Conservation (phyloP, 495 filamentous ascomycete genomes). For the Aspergillus diversus region DNA sequence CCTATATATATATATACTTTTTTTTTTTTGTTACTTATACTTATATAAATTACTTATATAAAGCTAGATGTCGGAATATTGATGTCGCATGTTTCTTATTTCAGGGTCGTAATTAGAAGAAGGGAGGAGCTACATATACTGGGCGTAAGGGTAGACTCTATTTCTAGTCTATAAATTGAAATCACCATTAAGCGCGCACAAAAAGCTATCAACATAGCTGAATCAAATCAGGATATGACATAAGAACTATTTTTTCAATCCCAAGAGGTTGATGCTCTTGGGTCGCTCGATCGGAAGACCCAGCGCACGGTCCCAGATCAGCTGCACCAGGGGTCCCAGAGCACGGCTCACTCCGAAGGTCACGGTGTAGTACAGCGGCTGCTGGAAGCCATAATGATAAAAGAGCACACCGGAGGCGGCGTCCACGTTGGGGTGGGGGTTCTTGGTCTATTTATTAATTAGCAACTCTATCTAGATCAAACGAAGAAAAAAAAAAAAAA, state of each 20-base stretch:
- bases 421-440: slow-evolving; percentile 97
- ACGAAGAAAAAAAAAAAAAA: too few relatives aligned
- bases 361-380: slow-evolving; percentile 96
- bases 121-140: too few relatives aligned
- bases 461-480: neutral
- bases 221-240: neutral
- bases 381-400: slow-evolving; percentile 94
- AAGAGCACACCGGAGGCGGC: slow-evolving; percentile 90
- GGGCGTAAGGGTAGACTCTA: too few relatives aligned
- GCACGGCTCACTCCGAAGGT: slow-evolving; percentile 95
- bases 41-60: too few relatives aligned
- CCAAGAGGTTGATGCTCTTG: slow-evolving; percentile 92
- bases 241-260: slow-evolving; percentile 59
- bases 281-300: slow-evolving; percentile 97
- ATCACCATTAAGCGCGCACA: neutral
- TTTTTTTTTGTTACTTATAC: slow-evolving; percentile 2
- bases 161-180: neutral
- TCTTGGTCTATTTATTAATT: slow-evolving; percentile 71
- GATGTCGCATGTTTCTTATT: too few relatives aligned
- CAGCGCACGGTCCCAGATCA: slow-evolving; percentile 94
- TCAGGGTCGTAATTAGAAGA: too few relatives aligned
- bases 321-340: slow-evolving; percentile 86
- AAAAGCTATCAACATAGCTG: neutral
- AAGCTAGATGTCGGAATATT: neutral
- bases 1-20: neutral